phyloP scores from a whole-genome alignment of 495 filamentous ascomycete species.

The Apiosordaria backusii region DNA sequence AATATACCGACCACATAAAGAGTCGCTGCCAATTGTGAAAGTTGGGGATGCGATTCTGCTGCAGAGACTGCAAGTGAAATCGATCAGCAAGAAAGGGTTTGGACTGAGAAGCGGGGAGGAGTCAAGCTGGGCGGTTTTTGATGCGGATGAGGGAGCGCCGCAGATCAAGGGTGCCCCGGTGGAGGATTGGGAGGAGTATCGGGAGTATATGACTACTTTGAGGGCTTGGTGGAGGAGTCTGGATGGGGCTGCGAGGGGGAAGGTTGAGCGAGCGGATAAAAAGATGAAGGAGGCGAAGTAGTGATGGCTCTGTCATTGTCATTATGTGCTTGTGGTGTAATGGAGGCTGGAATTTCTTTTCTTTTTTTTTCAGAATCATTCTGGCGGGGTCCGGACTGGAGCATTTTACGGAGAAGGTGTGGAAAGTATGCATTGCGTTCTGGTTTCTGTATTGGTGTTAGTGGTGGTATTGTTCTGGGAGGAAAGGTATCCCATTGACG shows the following conservation, averaged over 20 bases:
- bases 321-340: not conserved
- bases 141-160: conserved; percentile 31
- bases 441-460: too few relatives aligned
- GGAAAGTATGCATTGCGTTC: too few relatives aligned
- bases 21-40: conserved; percentile 62
- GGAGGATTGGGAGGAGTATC: conserved; percentile 39
- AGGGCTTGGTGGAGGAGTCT: conserved; percentile 41
- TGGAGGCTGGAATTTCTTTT: not conserved
- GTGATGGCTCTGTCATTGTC: not conserved
- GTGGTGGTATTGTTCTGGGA: too few relatives aligned
- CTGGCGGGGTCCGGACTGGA: not conserved
- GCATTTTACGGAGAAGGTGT: too few relatives aligned
- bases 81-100: conserved; percentile 47
- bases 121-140: conserved; percentile 64
- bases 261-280: conserved; percentile 41
- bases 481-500: too few relatives aligned
- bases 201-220: conserved; percentile 32
- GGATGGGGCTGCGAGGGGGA: conserved; percentile 35
- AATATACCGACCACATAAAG: conserved; percentile 70
- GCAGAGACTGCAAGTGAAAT: conserved; percentile 65
- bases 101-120: conserved; percentile 42
- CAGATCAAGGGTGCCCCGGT: conserved; percentile 47
- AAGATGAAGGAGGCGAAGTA: conserved; percentile 31
- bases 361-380: not conserved
- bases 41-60: conserved; percentile 76